A percentile compares a stretch with the other conserved stretches of the same genome.
phyloP scores from a whole-genome alignment of 1,139 yeast species.

The Trichomonascaceae sp. region DNA sequence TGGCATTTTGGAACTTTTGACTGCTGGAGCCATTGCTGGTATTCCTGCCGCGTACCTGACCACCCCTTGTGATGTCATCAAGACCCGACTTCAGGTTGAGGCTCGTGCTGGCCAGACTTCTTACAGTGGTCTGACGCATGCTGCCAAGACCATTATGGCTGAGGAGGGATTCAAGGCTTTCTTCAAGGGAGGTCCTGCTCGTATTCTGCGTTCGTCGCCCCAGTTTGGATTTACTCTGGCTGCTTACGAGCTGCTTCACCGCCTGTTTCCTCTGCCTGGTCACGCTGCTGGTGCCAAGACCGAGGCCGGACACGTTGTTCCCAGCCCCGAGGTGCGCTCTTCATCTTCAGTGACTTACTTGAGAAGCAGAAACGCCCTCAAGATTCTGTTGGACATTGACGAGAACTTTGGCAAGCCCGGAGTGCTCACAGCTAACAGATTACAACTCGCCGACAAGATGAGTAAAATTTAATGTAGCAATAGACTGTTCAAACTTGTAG shows the following conservation, averaged over 20 bases:
- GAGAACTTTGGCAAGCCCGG: slow-evolving; percentile 33
- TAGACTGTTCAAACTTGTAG: no score
- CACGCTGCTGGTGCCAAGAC: slow-evolving; percentile 20
- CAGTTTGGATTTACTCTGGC: slow-evolving; percentile 97
- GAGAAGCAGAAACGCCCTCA: slow-evolving; percentile 31
- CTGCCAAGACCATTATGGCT: slow-evolving; percentile 54
- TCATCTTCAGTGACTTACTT: slow-evolving; percentile 27
- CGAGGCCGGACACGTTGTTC: slow-evolving; percentile 32
- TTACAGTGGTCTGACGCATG: slow-evolving; percentile 66
- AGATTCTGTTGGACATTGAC: slow-evolving; percentile 32
- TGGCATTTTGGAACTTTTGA: slow-evolving; percentile 69
- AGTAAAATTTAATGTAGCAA: no score
- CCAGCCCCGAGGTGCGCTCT: slow-evolving; percentile 21
- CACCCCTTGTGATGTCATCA: slow-evolving; percentile 93
- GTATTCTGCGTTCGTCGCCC: slow-evolving; percentile 91
- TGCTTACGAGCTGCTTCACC: slow-evolving; percentile 77
- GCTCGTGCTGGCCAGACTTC: slow-evolving; percentile 63
- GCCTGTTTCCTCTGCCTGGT: slow-evolving; percentile 39
- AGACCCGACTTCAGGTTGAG: slow-evolving; percentile 87
- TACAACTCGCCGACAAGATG: slow-evolving; percentile 11
- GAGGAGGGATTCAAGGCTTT: slow-evolving; percentile 78
- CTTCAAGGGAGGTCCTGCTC: slow-evolving; percentile 93
- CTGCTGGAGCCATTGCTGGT: slow-evolving; percentile 92
- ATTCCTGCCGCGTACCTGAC: slow-evolving; percentile 96
- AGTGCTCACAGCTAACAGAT: slow-evolving; percentile 19